Percentiles rank a stretch among this genome's conserved stretches.
These are phyloP conservation scores for Nothopassalora personata DNA, from an alignment of 2,329 filamentous ascomycete genomes.

Conservation along the genomic window DNA sequence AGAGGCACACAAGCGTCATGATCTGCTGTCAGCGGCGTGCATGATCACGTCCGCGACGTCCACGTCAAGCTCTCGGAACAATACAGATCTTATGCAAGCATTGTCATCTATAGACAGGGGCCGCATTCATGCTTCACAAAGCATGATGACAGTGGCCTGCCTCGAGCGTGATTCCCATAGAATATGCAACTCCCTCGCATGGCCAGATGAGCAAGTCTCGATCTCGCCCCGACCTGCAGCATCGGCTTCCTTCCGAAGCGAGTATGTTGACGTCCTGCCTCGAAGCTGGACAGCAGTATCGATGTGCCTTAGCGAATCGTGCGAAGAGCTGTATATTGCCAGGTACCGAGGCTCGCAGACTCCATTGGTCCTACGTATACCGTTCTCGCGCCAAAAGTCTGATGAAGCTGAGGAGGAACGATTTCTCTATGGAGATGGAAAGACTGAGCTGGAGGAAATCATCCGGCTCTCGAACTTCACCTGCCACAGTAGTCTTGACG, in stretches of 20 bases:
- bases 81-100: background rate
- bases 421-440: constrained; percentile 78
- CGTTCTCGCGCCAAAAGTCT: constrained; percentile 74
- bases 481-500: constrained; percentile 68
- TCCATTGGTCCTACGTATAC: constrained; percentile 82
- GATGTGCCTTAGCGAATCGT: constrained; percentile 73
- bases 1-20: background rate
- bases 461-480: constrained; percentile 76
- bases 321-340: constrained; percentile 82
- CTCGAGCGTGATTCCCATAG: constrained; percentile 43
- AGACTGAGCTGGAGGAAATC: constrained; percentile 74
- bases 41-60: background rate
- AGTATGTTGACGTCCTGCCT: constrained; percentile 83
- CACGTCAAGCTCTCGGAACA: no score
- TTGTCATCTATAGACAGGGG: constrained; percentile 53
- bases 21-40: background rate
- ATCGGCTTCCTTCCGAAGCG: constrained; percentile 59
- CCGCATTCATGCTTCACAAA: constrained; percentile 61
- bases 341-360: constrained; percentile 68
- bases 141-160: constrained; percentile 55
- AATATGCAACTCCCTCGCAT: constrained; percentile 35
- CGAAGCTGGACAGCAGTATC: constrained; percentile 79
- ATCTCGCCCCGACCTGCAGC: constrained; percentile 12
- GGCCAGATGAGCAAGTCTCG: constrained; percentile 35
- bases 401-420: constrained; percentile 74